A percentile compares a stretch with the other conserved stretches of the same genome.
Conservation (phyloP, 139 green algal genomes). For the Desmodesmus armatus region DNA sequence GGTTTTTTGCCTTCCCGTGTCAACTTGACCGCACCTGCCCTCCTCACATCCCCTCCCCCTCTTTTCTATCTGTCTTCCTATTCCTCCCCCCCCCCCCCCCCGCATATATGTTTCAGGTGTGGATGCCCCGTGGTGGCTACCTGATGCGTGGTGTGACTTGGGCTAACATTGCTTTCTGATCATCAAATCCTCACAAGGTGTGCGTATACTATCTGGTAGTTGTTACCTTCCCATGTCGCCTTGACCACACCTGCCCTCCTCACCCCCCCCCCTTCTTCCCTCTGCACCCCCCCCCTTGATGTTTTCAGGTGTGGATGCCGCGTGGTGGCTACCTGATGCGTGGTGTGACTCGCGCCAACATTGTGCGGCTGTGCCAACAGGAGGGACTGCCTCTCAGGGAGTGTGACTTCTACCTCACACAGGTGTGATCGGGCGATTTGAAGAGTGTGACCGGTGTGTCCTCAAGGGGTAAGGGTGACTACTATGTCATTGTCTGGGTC, state of each 20-base stretch:
- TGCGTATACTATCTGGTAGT: conserved; percentile 78
- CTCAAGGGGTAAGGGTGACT: neutral
- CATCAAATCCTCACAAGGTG: too few relatives aligned
- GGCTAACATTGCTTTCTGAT: conserved; percentile 64
- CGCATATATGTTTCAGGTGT: conserved; percentile 43
- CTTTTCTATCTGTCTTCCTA: too few relatives aligned
- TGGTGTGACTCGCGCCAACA: conserved; percentile 78
- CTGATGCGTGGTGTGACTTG: conserved; percentile 81
- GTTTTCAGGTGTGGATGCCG: conserved; percentile 57
- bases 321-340: conserved; percentile 63
- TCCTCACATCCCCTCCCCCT: too few relatives aligned
- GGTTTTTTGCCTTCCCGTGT: too few relatives aligned
- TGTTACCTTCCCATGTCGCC: too few relatives aligned
- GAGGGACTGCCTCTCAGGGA: conserved; percentile 62
- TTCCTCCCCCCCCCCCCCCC: too few relatives aligned
- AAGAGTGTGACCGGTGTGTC: neutral
- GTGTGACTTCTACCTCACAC: conserved; percentile 75
- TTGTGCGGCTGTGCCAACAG: conserved; percentile 66
- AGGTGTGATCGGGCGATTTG: too few relatives aligned
- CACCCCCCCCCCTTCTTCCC: too few relatives aligned
- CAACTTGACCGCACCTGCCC: too few relatives aligned
- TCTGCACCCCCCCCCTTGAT: too few relatives aligned
- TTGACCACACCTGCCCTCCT: too few relatives aligned
- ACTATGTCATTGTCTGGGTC: too few relatives aligned
- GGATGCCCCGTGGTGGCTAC: conserved; percentile 53